These are phyloP conservation scores for Pichia sp. DNA, from an alignment of 1,139 yeast genomes.

Conservation along the genomic window DNA sequence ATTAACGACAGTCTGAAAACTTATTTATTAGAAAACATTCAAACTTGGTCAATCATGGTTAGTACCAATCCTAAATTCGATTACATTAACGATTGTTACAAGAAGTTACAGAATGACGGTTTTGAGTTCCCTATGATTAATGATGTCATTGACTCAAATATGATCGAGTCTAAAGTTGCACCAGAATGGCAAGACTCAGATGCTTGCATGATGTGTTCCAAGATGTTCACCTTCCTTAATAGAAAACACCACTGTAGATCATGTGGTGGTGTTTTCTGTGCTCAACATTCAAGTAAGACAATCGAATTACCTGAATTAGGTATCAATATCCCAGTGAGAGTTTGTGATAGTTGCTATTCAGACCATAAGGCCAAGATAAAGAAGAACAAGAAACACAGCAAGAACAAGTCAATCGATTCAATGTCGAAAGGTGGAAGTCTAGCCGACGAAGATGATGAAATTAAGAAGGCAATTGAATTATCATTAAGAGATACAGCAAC, in stretches of 20 bases:
- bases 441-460: slow-evolving; percentile 73
- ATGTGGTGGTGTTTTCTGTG: slow-evolving; percentile 95
- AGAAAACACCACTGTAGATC: slow-evolving; percentile 96
- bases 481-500: slow-evolving; percentile 56
- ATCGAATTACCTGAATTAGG: slow-evolving; percentile 82
- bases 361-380: slow-evolving; percentile 31
- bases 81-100: slow-evolving; percentile 64
- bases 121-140: slow-evolving; percentile 62
- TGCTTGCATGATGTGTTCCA: slow-evolving; percentile 93
- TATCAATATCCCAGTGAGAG: slow-evolving; percentile 84
- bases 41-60: slow-evolving; percentile 77
- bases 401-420: not conserved
- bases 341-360: slow-evolving; percentile 84
- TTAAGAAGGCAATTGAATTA: slow-evolving; percentile 73
- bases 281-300: slow-evolving; percentile 71
- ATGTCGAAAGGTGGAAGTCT: slow-evolving; percentile 16
- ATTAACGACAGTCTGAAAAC: slow-evolving; percentile 56
- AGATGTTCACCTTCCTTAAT: slow-evolving; percentile 73
- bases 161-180: slow-evolving; percentile 89
- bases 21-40: slow-evolving; percentile 61
- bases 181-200: slow-evolving; percentile 98
- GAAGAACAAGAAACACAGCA: slow-evolving; percentile 9
- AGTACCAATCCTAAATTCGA: slow-evolving; percentile 64
- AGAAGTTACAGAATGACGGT: slow-evolving; percentile 59
- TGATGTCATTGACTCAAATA: slow-evolving; percentile 40